These are phyloP conservation scores for Lecanicillium sp. DNA, from an alignment of 2,329 filamentous ascomycete species.

Conservation along the genomic window DNA sequence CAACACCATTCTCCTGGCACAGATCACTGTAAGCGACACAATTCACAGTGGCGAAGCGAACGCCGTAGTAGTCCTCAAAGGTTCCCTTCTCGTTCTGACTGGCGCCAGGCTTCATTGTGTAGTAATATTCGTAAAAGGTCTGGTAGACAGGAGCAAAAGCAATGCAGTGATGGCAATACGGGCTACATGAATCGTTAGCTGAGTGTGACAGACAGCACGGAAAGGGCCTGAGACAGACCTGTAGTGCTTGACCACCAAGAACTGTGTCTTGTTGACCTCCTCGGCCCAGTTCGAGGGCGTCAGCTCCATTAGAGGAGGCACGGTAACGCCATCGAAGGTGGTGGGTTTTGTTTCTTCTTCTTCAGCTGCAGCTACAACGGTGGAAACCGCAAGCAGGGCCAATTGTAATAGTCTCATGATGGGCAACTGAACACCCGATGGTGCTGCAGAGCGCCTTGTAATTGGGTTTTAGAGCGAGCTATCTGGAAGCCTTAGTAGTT, in stretches of 20 bases:
- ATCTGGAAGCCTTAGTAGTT: too few species aligned
- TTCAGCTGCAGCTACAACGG: slow-evolving; percentile 29
- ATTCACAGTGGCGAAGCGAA: slow-evolving; percentile 79
- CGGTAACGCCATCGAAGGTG: slow-evolving; percentile 56
- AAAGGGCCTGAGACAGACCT: slow-evolving; percentile 44
- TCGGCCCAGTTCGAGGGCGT: slow-evolving; percentile 48
- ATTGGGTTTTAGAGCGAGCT: too few species aligned
- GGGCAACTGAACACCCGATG: slow-evolving; percentile 7
- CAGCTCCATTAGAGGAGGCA: slow-evolving; percentile 57
- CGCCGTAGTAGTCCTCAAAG: slow-evolving; percentile 80
- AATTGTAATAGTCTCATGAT: slow-evolving; percentile 39
- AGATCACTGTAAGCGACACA: slow-evolving; percentile 76
- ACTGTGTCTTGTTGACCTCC: slow-evolving; percentile 45
- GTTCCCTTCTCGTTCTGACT: slow-evolving; percentile 43
- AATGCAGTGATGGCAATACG: slow-evolving; percentile 64
- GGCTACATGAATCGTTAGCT: slow-evolving; percentile 30
- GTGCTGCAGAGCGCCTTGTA: too few species aligned
- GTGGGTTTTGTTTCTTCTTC: slow-evolving; percentile 36
- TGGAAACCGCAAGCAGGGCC: slow-evolving; percentile 37
- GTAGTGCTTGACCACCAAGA: slow-evolving; percentile 54
- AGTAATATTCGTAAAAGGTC: slow-evolving; percentile 90
- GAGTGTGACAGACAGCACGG: slow-evolving; percentile 11
- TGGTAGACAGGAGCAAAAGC: slow-evolving; percentile 78
- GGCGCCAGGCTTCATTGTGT: slow-evolving; percentile 69
- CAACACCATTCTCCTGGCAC: slow-evolving; percentile 60